These are phyloP conservation scores for Penicillium psychrofluorescens DNA, from an alignment of 495 filamentous ascomycete genomes.

Conservation along the genomic window DNA sequence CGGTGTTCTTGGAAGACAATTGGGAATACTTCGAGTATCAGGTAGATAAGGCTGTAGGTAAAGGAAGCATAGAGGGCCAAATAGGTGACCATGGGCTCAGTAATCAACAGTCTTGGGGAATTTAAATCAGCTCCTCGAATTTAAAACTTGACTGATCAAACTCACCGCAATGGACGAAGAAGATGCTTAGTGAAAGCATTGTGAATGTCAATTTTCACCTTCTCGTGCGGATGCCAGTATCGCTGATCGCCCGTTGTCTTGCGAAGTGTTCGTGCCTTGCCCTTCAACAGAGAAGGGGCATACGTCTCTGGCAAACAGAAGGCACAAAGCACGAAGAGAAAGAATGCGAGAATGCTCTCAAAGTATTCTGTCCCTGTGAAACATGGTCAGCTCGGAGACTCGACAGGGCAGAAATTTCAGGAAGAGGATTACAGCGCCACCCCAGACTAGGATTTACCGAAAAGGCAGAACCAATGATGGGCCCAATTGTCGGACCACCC, in stretches of 20 bases:
- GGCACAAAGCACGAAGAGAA: constrained; percentile 15
- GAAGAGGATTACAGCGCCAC: constrained; percentile 27
- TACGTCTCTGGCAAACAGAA: constrained; percentile 30
- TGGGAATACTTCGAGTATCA: constrained; percentile 25
- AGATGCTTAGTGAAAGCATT: constrained; percentile 27
- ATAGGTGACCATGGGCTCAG: constrained; percentile 32
- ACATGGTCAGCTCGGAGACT: neutral
- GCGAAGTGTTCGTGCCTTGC: constrained; percentile 25
- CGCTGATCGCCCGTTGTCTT: constrained; percentile 22
- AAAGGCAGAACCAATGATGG: constrained; percentile 39
- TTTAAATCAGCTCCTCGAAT: too few relatives aligned
- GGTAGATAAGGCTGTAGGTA: constrained; percentile 26
- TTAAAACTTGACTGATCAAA: neutral
- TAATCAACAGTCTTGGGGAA: constrained; percentile 21
- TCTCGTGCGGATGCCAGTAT: constrained; percentile 33
- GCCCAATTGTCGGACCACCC: constrained; percentile 37
- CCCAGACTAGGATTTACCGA: constrained; percentile 26
- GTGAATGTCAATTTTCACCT: constrained; percentile 20
- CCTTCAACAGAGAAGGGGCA: constrained; percentile 18
- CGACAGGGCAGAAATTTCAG: too few relatives aligned
- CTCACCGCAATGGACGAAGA: constrained; percentile 18
- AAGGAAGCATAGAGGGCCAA: constrained; percentile 33
- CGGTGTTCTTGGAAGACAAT: constrained; percentile 25
- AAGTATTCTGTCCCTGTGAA: constrained; percentile 26
- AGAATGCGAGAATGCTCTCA: constrained; percentile 22